Evolutionary conservation across 108 stramenopile species (phyloP).

Genomic region (Cyclotella baltica): DNA sequence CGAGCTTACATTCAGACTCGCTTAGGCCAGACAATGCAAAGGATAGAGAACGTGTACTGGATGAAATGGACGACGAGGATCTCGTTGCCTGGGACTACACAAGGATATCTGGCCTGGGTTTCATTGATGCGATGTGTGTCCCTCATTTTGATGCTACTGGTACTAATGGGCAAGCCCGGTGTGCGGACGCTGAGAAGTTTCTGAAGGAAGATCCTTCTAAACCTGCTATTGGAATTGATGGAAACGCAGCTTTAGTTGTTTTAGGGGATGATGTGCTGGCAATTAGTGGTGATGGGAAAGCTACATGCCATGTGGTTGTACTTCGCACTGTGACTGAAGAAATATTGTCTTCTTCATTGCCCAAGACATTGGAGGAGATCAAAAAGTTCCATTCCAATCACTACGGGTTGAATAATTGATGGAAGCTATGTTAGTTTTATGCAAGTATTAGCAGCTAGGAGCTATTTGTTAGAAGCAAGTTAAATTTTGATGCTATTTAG

Average conservation of each 20-base stretch:
- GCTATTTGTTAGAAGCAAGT: too few relatives aligned
- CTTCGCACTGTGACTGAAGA: neutral
- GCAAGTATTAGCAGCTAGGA: too few relatives aligned
- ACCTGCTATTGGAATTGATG: slow-evolving; percentile 36
- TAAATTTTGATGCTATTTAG: too few relatives aligned
- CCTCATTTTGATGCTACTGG: slow-evolving; percentile 39
- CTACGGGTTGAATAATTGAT: neutral
- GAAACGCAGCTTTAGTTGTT: slow-evolving; percentile 27
- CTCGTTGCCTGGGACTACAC: slow-evolving; percentile 26
- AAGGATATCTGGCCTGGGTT: slow-evolving; percentile 32
- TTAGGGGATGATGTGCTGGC: neutral
- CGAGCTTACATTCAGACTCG: slow-evolving; percentile 35
- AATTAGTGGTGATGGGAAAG: slow-evolving; percentile 34
- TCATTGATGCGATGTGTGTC: slow-evolving; percentile 41
- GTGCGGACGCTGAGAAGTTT: slow-evolving; percentile 32
- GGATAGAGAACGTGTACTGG: slow-evolving; percentile 14
- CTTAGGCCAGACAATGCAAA: slow-evolving; percentile 41
- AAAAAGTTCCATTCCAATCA: neutral
- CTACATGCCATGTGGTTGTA: slow-evolving; percentile 32
- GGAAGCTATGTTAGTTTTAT: too few relatives aligned
- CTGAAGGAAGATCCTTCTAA: slow-evolving; percentile 16
- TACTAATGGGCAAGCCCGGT: slow-evolving; percentile 20
- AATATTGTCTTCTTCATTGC: neutral
- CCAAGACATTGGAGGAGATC: neutral
- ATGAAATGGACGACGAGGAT: slow-evolving; percentile 35